These are phyloP conservation scores for Microsporum audouinii DNA, from an alignment of 2,329 filamentous ascomycete genomes.

Conservation along the genomic window DNA sequence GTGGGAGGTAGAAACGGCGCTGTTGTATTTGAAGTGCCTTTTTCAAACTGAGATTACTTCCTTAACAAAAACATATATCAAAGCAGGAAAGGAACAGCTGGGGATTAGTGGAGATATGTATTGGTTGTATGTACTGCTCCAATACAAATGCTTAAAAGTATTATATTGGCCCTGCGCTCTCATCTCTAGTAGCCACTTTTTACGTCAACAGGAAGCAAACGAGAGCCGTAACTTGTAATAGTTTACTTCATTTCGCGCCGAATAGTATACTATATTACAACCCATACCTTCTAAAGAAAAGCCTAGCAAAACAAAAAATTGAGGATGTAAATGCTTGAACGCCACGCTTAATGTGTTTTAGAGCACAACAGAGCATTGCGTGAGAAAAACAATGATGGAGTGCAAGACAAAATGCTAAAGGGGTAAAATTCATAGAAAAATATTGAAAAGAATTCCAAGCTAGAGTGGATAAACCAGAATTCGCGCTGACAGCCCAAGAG, in stretches of 20 bases:
- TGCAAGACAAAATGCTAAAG: not conserved
- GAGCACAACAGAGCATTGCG: not conserved
- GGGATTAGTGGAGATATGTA: not conserved
- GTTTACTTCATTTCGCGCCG: not conserved
- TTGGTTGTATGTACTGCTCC: not conserved
- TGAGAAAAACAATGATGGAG: not conserved
- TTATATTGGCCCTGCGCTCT: not conserved
- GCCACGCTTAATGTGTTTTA: not conserved
- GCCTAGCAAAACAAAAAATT: not conserved
- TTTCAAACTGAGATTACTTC: conserved; percentile 11
- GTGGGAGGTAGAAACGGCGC: conserved; percentile 61
- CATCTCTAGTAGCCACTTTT: not conserved
- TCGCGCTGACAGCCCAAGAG: not conserved
- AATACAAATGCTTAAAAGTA: not conserved
- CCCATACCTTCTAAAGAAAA: not conserved
- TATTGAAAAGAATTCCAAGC: not conserved
- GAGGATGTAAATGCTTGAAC: not conserved
- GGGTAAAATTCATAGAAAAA: not conserved
- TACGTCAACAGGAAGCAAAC: not conserved
- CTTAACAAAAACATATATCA: not conserved
- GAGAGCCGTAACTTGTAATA: not conserved
- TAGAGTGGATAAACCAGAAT: not conserved
- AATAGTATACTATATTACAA: not conserved
- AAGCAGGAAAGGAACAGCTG: not conserved
- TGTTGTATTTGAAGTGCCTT: conserved; percentile 73